Conservation (phyloP, 192 early-diverging fungal genomes). For the Coemansia sp. region DNA sequence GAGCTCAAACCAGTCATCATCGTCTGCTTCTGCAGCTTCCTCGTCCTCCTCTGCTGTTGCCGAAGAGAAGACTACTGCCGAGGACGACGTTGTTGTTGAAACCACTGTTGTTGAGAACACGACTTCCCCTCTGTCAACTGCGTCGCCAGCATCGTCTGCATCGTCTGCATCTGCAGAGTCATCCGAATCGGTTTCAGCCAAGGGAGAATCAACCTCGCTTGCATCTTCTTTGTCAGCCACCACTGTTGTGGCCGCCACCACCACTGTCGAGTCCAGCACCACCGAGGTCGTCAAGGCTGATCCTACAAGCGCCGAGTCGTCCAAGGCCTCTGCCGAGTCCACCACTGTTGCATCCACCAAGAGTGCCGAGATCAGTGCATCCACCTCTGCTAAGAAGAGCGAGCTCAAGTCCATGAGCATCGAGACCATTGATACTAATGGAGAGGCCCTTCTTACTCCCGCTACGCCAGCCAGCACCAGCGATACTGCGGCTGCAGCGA, state of each 20-base stretch:
- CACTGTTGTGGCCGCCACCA: conserved; percentile 3
- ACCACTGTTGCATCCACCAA: neutral
- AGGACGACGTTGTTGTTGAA: neutral
- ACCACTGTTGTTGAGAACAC: conserved; percentile 8
- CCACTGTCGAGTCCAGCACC: conserved; percentile 10
- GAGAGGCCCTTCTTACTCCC: neutral
- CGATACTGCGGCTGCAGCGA: neutral
- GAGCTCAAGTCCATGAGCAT: conserved; percentile 37
- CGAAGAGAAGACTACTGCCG: neutral
- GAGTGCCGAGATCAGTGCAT: neutral
- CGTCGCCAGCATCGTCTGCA: conserved; percentile 13
- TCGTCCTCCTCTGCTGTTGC: neutral
- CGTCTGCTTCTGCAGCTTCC: conserved; percentile 5
- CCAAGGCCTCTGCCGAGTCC: conserved; percentile 8
- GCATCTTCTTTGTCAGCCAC: conserved; percentile 1
- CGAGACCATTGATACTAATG: conserved; percentile 28
- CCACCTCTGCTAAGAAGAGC: conserved; percentile 5
- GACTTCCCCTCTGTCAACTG: neutral
- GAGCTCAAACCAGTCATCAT: conserved; percentile 9
- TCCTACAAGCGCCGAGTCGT: neutral
- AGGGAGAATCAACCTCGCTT: conserved; percentile 3
- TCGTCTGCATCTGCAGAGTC: conserved; percentile 12
- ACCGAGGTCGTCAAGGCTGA: neutral
- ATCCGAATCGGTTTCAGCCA: conserved; percentile 7
- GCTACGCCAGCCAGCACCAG: neutral